phyloP scores from a whole-genome alignment of 2,329 filamentous ascomycete species.

The Gnomoniopsis sp. region DNA sequence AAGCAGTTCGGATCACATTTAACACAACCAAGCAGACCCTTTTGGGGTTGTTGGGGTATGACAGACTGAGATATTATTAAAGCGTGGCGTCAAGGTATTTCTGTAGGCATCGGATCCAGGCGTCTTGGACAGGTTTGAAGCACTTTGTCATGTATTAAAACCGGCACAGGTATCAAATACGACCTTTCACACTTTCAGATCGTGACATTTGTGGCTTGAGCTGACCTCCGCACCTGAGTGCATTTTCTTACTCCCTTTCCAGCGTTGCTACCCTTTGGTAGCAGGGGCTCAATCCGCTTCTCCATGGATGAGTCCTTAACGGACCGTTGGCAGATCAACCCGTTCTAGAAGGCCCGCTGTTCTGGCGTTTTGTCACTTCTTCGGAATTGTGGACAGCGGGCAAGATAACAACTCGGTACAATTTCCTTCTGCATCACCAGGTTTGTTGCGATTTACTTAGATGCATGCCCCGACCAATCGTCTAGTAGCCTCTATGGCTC shows the following conservation, averaged over 20 bases:
- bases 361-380: slow-evolving; percentile 29
- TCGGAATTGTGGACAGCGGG: slow-evolving; percentile 33
- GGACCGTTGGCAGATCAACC: slow-evolving; percentile 72
- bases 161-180: slow-evolving; percentile 15
- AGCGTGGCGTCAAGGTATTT: slow-evolving; percentile 19
- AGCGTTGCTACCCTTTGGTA: slow-evolving; percentile 74
- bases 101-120: slow-evolving; percentile 1
- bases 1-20: background rate
- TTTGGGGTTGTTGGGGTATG: slow-evolving; percentile 1
- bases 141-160: slow-evolving; percentile 10
- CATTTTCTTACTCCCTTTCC: slow-evolving; percentile 33
- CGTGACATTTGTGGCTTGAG: slow-evolving; percentile 5
- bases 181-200: slow-evolving; percentile 5
- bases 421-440: background rate
- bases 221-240: background rate
- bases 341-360: slow-evolving; percentile 37
- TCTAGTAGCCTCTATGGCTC: background rate
- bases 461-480: background rate
- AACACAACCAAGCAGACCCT: background rate
- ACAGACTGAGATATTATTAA: background rate
- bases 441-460: background rate
- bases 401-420: slow-evolving; percentile 38
- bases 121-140: background rate
- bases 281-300: slow-evolving; percentile 63
- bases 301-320: slow-evolving; percentile 70